Evolutionary conservation across 75 land plant species (phyloP).

Genomic region (Selaginella moellendorffii): DNA sequence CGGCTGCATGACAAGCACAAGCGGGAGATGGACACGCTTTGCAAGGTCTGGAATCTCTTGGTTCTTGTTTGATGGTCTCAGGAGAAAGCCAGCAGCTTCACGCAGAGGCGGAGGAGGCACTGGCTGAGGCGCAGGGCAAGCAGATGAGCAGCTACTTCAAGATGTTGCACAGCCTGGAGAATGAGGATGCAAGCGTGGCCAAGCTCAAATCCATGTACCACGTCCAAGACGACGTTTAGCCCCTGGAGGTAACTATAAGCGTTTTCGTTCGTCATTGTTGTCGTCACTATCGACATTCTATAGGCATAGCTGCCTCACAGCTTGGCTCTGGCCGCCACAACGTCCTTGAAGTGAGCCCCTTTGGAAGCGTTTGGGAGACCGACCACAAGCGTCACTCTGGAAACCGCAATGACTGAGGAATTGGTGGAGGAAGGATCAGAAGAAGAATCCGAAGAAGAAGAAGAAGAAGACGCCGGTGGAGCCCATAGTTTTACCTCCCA

Average conservation of each 20-base stretch:
- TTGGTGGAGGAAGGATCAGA: not conserved
- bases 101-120: not conserved
- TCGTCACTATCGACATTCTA: too few relatives aligned
- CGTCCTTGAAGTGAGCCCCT: not conserved
- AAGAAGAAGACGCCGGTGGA: not conserved
- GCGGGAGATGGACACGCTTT: not conserved
- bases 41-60: not conserved
- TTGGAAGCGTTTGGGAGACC: conserved; percentile 14
- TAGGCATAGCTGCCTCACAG: too few relatives aligned
- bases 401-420: conserved; percentile 24
- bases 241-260: too few relatives aligned
- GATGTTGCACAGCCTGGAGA: not conserved
- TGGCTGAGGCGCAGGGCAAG: not conserved
- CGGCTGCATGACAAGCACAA: not conserved
- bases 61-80: not conserved
- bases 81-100: not conserved
- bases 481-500: conserved; percentile 43
- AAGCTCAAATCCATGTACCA: not conserved
- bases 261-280: too few relatives aligned
- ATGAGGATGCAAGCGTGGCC: not conserved
- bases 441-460: not conserved
- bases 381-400: conserved; percentile 44
- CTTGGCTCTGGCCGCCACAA: not conserved
- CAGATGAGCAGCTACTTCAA: not conserved
- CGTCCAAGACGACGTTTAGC: too few relatives aligned